These are phyloP conservation scores for Naganishia friedmannii DNA, from an alignment of 768 basidiomycete species.

Conservation along the genomic window DNA sequence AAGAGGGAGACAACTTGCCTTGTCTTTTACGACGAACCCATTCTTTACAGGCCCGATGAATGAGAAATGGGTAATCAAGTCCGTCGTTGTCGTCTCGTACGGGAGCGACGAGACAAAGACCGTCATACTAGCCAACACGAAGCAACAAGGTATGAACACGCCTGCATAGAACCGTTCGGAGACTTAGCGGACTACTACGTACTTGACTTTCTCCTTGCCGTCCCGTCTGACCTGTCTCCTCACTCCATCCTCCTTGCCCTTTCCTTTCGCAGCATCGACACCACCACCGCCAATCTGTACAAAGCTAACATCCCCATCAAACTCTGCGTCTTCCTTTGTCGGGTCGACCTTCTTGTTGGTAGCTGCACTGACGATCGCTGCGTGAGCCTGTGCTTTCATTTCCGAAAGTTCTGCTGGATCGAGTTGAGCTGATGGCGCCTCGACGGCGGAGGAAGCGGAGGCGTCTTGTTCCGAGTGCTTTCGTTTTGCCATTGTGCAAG, in stretches of 20 bases:
- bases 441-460: neutral
- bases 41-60: conserved; percentile 90
- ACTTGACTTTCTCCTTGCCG: conserved; percentile 34
- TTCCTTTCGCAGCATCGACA: neutral
- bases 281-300: neutral
- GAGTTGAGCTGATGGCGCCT: neutral
- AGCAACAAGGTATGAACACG: too few species aligned
- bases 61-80: conserved; percentile 88
- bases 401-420: conserved; percentile 7
- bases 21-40: conserved; percentile 86
- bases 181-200: too few species aligned
- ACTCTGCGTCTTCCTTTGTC: neutral
- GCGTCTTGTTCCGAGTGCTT: conserved; percentile 25
- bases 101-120: conserved; percentile 92
- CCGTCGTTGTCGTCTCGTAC: conserved; percentile 81
- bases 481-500: conserved; percentile 26
- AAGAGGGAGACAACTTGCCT: conserved; percentile 54
- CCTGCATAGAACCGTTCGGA: too few species aligned
- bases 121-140: conserved; percentile 57
- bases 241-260: conserved; percentile 14
- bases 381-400: conserved; percentile 8
- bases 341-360: conserved; percentile 1
- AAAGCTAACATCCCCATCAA: conserved; percentile 15
- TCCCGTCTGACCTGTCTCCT: conserved; percentile 11
- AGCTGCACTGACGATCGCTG: conserved; percentile 1